A percentile compares a stretch with the other conserved stretches of the same genome.
Evolutionary conservation across 2,329 filamentous ascomycete species (phyloP).

Genomic region (Didymella exigua): DNA sequence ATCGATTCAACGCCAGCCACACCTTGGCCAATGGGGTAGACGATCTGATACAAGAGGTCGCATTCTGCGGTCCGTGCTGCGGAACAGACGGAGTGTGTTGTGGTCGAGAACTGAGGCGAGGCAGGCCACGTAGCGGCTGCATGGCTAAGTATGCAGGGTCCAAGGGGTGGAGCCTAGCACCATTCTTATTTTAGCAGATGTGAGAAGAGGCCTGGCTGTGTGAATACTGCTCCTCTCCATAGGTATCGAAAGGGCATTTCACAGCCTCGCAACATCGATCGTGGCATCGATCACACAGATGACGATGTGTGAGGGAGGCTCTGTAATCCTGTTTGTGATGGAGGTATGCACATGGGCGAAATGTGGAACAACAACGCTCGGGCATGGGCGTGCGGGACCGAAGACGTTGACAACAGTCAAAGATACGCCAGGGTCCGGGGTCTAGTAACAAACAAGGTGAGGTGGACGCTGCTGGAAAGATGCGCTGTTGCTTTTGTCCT

Average conservation of each 20-base stretch:
- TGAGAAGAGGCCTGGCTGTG: slow-evolving; percentile 1
- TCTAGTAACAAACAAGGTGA: not conserved
- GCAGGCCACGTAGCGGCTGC: slow-evolving; percentile 17
- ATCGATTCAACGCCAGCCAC: slow-evolving; percentile 18
- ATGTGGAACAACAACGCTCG: not conserved
- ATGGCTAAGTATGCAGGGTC: slow-evolving; percentile 14
- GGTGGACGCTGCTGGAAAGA: not conserved
- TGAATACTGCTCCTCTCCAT: not conserved
- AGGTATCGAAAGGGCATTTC: not conserved
- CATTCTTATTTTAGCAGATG: slow-evolving; percentile 11
- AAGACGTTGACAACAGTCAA: slow-evolving; percentile 2
- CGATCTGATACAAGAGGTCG: slow-evolving; percentile 8
- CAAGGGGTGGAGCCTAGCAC: slow-evolving; percentile 9
- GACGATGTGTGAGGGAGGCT: not conserved
- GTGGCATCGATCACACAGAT: not conserved
- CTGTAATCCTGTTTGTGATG: not conserved
- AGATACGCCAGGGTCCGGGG: not conserved
- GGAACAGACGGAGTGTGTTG: slow-evolving; percentile 12
- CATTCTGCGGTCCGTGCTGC: slow-evolving; percentile 10
- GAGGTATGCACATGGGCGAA: not conserved
- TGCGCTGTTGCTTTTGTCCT: not conserved
- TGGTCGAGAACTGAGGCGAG: slow-evolving; percentile 16
- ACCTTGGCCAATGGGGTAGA: slow-evolving; percentile 10
- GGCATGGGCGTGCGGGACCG: not conserved
- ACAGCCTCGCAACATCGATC: not conserved